A percentile compares a stretch with the other conserved stretches of the same genome.
These are phyloP conservation scores for Fusarium drepaniforme DNA, from an alignment of 2,329 filamentous ascomycete genomes.

Conservation along the genomic window DNA sequence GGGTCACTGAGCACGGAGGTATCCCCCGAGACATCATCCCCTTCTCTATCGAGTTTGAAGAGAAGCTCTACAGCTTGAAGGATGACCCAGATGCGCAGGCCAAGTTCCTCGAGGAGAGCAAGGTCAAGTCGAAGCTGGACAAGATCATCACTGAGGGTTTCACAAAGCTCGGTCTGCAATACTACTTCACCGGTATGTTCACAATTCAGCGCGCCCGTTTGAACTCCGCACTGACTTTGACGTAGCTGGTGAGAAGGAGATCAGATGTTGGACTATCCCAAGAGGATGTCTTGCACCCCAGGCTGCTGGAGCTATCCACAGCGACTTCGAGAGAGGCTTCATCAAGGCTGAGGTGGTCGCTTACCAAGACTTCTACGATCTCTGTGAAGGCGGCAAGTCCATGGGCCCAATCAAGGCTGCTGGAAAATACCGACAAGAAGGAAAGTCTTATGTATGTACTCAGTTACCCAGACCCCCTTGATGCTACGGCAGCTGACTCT, in stretches of 20 bases:
- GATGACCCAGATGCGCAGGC: slow-evolving; percentile 51
- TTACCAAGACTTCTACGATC: slow-evolving; percentile 59
- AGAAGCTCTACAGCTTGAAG: slow-evolving; percentile 55
- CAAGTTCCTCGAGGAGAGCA: slow-evolving; percentile 54
- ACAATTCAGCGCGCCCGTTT: neutral
- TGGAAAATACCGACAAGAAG: slow-evolving; percentile 59
- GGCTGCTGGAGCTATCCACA: slow-evolving; percentile 56
- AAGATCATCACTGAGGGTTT: slow-evolving; percentile 60
- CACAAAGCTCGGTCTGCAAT: slow-evolving; percentile 57
- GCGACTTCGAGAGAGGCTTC: slow-evolving; percentile 58
- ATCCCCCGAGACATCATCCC: slow-evolving; percentile 56
- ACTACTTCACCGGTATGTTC: slow-evolving; percentile 56
- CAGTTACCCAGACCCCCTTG: neutral
- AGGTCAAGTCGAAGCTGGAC: slow-evolving; percentile 55
- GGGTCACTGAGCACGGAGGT: slow-evolving; percentile 59
- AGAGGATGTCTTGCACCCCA: slow-evolving; percentile 54
- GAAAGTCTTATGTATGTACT: slow-evolving; percentile 55
- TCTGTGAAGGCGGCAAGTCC: slow-evolving; percentile 57
- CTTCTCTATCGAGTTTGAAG: slow-evolving; percentile 59
- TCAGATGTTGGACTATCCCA: slow-evolving; percentile 58
- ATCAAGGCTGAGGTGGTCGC: slow-evolving; percentile 61
- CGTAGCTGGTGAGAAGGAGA: slow-evolving; percentile 58
- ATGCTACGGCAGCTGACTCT: slow-evolving; percentile 32
- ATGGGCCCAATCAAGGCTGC: slow-evolving; percentile 60
- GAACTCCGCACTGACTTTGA: slow-evolving; percentile 7